Base-by-base conservation (phyloP, 345 rosid species). In the Gossypium bickii region DNA sequence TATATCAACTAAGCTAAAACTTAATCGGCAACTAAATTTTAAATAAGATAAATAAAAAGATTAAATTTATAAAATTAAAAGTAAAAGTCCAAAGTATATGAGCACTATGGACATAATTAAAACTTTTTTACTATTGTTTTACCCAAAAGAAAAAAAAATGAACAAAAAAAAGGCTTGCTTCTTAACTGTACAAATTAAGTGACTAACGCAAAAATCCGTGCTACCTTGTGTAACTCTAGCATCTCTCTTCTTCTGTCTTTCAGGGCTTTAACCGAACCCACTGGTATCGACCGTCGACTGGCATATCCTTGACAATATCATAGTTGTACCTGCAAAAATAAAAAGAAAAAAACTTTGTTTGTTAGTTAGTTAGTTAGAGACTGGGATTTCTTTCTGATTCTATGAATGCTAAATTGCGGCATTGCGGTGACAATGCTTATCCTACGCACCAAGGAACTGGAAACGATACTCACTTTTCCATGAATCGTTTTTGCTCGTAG, bases 251-350 rank as follows among this genome's bases (percentile, higher is more conserved):
- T 51, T 74, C 53, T 74, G 38, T 76, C 34, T 58, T 38, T 64
- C 68, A 44, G 11, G 25, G 89, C 66, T 81, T 81, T 71, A 87
- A 60, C 12, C 80, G 85, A 83, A 84, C 74, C 97, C 97, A 91
- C 79, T 85, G 76, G 89, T 85, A 91, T 11, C 90, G 90, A 67
- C 97, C 97, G 65, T 85, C 74, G 49, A 91, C 79, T 17, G 97
- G 92, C 81, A 56, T 73, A 47, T 91, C 97, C 78, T 86, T 91
- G 69, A 62, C 87, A 56, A 89, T 75, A 74, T 91, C 93, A 76
- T 79, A 91, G 68, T 91, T 91, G 87, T 91, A 91, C 90, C 97
- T 91, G 80, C 74, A 72, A 25, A 80, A 80, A 57, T 15, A 65
- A 1, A 9, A 20, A 18, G 44, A 4, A 44, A 16, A 20, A 43